Base-by-base conservation (phyloP, 495 filamentous ascomycete species). In the Podospora anserina region DNA sequence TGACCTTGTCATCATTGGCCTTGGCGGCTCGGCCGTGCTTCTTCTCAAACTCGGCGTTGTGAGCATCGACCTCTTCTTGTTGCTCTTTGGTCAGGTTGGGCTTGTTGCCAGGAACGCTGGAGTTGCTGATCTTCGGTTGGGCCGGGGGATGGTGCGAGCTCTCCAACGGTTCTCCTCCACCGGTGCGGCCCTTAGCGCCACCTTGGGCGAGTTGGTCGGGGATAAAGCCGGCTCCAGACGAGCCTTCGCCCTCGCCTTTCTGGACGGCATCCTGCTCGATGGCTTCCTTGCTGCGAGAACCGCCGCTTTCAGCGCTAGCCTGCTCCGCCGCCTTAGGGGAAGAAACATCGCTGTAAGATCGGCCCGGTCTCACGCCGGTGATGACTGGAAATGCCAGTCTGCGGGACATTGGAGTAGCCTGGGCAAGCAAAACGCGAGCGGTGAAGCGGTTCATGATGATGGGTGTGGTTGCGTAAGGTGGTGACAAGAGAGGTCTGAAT, bases 41-140 rank as follows among this genome's bases (percentile, higher is more conserved):
- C 59, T 77, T 67, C 69, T 85, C 83, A 76, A 85, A 86, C 16
- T 84, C 82, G 30, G 56, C 54, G 65, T 86, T 86, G 75, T 85
- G 83, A 74, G 75, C 68, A 67, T 84, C 80, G 64, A 85, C 83
- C 73, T 86, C 83, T 65, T 73, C 75, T 72, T 83, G 73, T 74
- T 85, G 80, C 67, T 81, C 82, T 49, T 80, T 66, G 56, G 72
- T 80, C 71, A 83, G 70, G 11, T 78, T 75, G n/a, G 73, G 63
- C 18, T 76, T 71, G 11, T 66, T 60, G 1, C 75, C 80, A 5
- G 78, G 78, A 1, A 80, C 71, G 44, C 74, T 74, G 19, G 75
- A 75, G 64, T 81, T 83, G 66, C 74, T 69, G 64, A 86, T 81
- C 74, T 83, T 84, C 67, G 84, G 83, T 69, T 77, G 74, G 15